Percentiles rank a stretch among this genome's conserved stretches.
Conservation (phyloP, 495 filamentous ascomycete genomes). For the Cercophora samala region DNA sequence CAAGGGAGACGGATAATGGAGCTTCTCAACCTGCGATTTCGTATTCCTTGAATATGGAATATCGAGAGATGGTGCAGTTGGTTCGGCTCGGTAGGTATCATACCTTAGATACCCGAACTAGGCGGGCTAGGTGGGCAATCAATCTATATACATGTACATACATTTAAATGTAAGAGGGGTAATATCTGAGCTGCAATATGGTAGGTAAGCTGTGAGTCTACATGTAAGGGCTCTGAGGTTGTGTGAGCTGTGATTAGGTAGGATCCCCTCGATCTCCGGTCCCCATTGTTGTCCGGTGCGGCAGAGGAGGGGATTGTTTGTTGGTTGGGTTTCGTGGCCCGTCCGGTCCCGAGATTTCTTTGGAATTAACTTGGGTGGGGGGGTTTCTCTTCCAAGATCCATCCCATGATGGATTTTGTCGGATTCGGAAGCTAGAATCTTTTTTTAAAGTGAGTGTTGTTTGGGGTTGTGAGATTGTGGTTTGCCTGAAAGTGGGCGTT, state of each 20-base stretch:
- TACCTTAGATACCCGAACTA: not conserved
- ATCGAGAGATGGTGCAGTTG: too few relatives aligned
- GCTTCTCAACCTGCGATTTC: too few relatives aligned
- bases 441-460: not conserved
- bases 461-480: not conserved
- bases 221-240: too few relatives aligned
- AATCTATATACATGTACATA: too few relatives aligned
- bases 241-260: too few relatives aligned
- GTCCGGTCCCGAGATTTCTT: not conserved
- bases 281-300: not conserved
- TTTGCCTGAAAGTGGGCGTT: too few relatives aligned
- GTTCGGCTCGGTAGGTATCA: too few relatives aligned
- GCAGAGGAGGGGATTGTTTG: not conserved
- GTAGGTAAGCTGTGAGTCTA: too few relatives aligned
- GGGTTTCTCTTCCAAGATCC: not conserved
- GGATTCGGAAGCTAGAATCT: not conserved
- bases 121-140: too few relatives aligned
- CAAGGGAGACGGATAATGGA: too few relatives aligned
- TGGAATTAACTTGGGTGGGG: not conserved
- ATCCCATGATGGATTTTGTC: not conserved
- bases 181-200: not conserved
- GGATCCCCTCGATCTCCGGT: not conserved
- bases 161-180: not conserved
- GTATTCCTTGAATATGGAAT: too few relatives aligned
- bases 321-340: too few relatives aligned